Evolutionary conservation across 1,284 basidiomycete species (phyloP).

Genomic region (Sporisorium sorghi): DNA sequence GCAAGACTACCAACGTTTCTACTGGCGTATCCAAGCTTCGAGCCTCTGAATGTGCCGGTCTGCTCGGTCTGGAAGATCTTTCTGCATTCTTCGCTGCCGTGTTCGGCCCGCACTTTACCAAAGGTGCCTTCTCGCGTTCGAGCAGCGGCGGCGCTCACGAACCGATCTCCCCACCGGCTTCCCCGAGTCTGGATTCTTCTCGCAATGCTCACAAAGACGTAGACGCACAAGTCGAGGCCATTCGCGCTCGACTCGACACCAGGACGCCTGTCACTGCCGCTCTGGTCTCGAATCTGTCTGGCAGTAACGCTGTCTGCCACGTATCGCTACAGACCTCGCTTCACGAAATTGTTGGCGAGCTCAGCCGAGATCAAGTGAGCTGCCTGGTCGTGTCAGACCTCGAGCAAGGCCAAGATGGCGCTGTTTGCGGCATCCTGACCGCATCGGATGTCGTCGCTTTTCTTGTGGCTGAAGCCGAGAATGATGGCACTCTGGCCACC

Average conservation of each 20-base stretch:
- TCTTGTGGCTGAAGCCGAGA: slow-evolving; percentile 30
- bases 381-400: slow-evolving; percentile 32
- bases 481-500: slow-evolving; percentile 15
- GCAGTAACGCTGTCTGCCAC: slow-evolving; percentile 24
- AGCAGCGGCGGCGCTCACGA: neutral
- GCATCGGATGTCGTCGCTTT: slow-evolving; percentile 35
- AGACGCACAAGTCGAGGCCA: slow-evolving; percentile 2
- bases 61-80: slow-evolving; percentile 45
- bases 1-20: neutral
- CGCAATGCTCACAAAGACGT: neutral
- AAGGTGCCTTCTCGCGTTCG: neutral
- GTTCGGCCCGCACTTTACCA: slow-evolving; percentile 28
- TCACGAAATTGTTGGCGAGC: slow-evolving; percentile 12
- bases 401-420: slow-evolving; percentile 12
- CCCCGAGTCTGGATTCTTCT: slow-evolving; percentile 13
- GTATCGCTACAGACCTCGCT: slow-evolving; percentile 26
- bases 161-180: slow-evolving; percentile 37
- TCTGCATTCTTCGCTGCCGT: slow-evolving; percentile 39
- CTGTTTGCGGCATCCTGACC: slow-evolving; percentile 42
- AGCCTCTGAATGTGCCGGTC: slow-evolving; percentile 29
- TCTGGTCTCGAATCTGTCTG: slow-evolving; percentile 38
- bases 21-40: slow-evolving; percentile 13
- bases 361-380: slow-evolving; percentile 25
- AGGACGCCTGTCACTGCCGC: slow-evolving; percentile 18
- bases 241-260: slow-evolving; percentile 16